These are phyloP conservation scores for Diutina catenulata DNA, from an alignment of 1,139 yeast genomes.

Conservation along the genomic window DNA sequence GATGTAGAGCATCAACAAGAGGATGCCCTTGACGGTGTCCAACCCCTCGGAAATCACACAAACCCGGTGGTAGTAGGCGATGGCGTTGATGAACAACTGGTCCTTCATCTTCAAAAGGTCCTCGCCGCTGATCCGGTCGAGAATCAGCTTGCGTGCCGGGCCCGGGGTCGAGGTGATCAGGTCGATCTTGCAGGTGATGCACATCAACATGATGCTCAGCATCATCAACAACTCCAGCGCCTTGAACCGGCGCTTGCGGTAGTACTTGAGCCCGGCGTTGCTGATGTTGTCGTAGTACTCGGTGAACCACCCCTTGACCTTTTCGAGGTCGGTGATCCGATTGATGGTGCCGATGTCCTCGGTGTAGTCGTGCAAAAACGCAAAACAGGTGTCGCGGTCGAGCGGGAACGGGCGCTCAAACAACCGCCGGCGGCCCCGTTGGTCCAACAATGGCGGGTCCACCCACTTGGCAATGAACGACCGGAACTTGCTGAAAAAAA, in stretches of 20 bases:
- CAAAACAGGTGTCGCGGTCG: constrained; percentile 14
- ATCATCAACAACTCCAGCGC: constrained; percentile 18
- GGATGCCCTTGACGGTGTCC: constrained; percentile 35
- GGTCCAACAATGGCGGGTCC: constrained; percentile 20
- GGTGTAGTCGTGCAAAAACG: constrained; percentile 15
- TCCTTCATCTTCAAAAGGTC: constrained; percentile 14
- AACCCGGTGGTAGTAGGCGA: constrained; percentile 37
- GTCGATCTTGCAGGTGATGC: constrained; percentile 6
- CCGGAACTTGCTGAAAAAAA: constrained; percentile 14
- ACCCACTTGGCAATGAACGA: constrained; percentile 19
- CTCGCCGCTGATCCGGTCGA: constrained; percentile 3
- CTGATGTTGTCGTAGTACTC: constrained; percentile 9
- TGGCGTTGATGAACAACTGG: constrained; percentile 21
- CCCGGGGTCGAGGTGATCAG: neutral
- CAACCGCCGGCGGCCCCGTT: constrained; percentile 12
- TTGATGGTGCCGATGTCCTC: constrained; percentile 9
- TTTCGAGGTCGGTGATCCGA: constrained; percentile 8
- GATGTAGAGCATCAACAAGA: constrained; percentile 32
- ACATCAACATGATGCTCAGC: constrained; percentile 11
- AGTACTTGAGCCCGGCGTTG: too few species aligned
- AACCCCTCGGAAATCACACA: constrained; percentile 40
- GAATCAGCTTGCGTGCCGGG: neutral
- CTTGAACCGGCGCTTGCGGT: constrained; percentile 6
- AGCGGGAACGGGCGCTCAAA: constrained; percentile 19
- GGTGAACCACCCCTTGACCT: constrained; percentile 10